phyloP scores from a whole-genome alignment of 805 yeast genomes.

The Teunomyces funiuensis region DNA sequence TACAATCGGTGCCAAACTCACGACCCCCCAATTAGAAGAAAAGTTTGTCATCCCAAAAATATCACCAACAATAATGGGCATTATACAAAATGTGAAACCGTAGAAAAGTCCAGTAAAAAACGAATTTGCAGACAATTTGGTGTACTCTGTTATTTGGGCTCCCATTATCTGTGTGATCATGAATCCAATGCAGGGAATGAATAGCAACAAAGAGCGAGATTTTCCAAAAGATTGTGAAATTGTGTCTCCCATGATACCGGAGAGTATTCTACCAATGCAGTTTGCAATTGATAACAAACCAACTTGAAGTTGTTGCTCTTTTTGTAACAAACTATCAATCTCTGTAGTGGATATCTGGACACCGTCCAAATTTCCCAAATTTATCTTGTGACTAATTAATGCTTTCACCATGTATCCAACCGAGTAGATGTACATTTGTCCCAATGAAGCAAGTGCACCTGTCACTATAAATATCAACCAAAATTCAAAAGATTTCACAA shows the following conservation, averaged over 20 bases:
- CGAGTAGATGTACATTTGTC: conserved; percentile 48
- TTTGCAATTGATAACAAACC: conserved; percentile 67
- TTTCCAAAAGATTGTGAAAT: conserved; percentile 44
- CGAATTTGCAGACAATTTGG: conserved; percentile 49
- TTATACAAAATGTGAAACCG: conserved; percentile 69
- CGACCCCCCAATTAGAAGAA: conserved; percentile 72
- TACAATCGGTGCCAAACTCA: conserved; percentile 64
- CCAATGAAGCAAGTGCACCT: conserved; percentile 42
- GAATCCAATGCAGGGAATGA: conserved; percentile 51
- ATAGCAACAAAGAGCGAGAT: conserved; percentile 54
- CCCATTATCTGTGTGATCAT: conserved; percentile 53
- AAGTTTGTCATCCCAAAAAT: conserved; percentile 67
- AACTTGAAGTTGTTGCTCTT: conserved; percentile 69
- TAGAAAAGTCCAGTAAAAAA: conserved; percentile 66
- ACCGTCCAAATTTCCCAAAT: background rate
- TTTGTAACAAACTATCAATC: conserved; percentile 41
- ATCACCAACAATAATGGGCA: conserved; percentile 77
- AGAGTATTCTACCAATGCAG: conserved; percentile 61
- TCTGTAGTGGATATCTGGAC: conserved; percentile 8
- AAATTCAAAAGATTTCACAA: conserved; percentile 27
- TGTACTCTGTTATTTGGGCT: conserved; percentile 28
- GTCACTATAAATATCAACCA: conserved; percentile 40
- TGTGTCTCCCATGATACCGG: conserved; percentile 68
- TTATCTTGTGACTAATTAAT: conserved; percentile 20
- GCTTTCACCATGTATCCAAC: conserved; percentile 49